Conservation (phyloP, 495 filamentous ascomycete genomes). For the Aspergillus ellipticus region DNA sequence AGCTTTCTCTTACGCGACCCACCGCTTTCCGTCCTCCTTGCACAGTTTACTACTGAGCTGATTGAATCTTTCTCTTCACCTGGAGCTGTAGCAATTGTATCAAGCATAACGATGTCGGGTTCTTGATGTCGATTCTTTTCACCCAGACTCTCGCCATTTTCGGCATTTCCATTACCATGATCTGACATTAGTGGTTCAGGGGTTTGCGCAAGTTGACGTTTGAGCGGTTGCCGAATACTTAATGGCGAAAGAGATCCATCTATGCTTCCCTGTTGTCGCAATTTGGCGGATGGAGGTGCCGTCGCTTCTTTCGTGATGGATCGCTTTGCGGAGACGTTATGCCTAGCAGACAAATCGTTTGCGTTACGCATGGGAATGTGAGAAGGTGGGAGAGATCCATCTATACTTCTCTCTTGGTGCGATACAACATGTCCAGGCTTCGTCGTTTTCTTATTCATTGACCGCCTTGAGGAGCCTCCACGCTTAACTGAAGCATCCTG, state of each 20-base stretch:
- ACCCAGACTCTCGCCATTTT: neutral
- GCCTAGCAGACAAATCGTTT: neutral
- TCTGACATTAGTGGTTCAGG: neutral
- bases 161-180: neutral
- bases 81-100: neutral
- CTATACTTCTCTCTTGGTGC: no score
- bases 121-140: neutral
- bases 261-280: neutral
- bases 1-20: conserved; percentile 27
- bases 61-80: neutral
- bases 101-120: conserved; percentile 6
- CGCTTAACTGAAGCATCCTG: neutral
- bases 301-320: neutral
- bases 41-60: neutral
- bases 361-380: neutral
- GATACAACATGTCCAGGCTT: no score
- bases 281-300: neutral
- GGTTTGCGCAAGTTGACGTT: neutral
- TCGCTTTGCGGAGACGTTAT: neutral
- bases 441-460: no score
- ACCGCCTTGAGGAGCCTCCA: neutral
- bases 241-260: neutral
- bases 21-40: neutral
- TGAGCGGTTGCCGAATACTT: neutral
- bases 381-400: conserved; percentile 12